These are phyloP conservation scores for Xanthoceras sorbifolium DNA, from an alignment of 345 rosid species.

Conservation along the genomic window DNA sequence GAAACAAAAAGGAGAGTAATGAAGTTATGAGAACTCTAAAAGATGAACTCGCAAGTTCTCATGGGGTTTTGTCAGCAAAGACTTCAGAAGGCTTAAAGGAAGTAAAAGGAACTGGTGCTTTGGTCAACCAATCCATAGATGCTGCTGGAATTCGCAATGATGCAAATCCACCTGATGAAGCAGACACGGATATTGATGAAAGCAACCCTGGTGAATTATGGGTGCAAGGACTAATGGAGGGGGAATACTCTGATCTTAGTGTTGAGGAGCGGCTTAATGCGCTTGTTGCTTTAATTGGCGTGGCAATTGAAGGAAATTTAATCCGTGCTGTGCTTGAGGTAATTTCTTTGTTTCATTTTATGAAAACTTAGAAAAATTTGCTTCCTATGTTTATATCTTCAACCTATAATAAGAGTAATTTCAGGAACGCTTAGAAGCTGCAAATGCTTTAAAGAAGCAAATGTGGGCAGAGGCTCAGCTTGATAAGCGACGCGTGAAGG, in stretches of 20 bases:
- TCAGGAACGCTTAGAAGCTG: conserved; percentile 92
- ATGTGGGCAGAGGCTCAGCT: conserved; percentile 93
- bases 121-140: conserved; percentile 24
- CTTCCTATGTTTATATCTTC: conserved; percentile 5
- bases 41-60: conserved; percentile 29
- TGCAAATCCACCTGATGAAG: conserved; percentile 30
- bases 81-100: conserved; percentile 33
- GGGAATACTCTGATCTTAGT: conserved; percentile 71
- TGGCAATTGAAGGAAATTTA: conserved; percentile 80
- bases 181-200: conserved; percentile 59
- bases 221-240: conserved; percentile 87
- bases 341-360: conserved; percentile 13
- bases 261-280: conserved; percentile 84
- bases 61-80: conserved; percentile 33
- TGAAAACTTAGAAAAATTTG: neutral
- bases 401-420: conserved; percentile 24
- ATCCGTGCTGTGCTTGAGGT: conserved; percentile 73
- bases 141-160: conserved; percentile 28
- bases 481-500: conserved; percentile 78
- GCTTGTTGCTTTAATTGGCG: conserved; percentile 68
- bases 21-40: conserved; percentile 33
- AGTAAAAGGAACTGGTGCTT: conserved; percentile 29
- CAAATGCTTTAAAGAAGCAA: conserved; percentile 86
- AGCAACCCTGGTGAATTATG: conserved; percentile 72
- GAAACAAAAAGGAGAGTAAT: conserved; percentile 39